Conservation (phyloP, 345 rosid genomes). For the Crucihimalaya himalaica region DNA sequence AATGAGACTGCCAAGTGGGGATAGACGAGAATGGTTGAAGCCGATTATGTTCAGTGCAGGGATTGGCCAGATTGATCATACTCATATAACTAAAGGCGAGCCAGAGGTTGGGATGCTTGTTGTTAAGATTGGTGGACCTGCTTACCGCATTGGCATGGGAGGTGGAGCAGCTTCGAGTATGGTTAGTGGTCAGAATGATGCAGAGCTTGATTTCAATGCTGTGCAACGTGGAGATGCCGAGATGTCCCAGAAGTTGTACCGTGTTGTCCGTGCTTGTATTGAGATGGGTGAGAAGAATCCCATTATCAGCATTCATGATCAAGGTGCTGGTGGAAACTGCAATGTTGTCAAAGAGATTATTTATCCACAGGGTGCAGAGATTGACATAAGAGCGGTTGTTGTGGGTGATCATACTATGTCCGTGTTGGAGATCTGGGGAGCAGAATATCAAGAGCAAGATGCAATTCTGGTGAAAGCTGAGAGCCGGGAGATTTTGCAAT, state of each 20-base stretch:
- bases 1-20: slow-evolving; percentile 91
- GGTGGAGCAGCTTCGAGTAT: slow-evolving; percentile 99
- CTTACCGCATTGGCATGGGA: slow-evolving; percentile 96
- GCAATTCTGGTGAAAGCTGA: slow-evolving; percentile 90
- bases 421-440: slow-evolving; percentile 96
- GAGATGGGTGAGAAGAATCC: slow-evolving; percentile 95
- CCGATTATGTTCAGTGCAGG: slow-evolving; percentile 98
- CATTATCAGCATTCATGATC: slow-evolving; percentile 93
- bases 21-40: slow-evolving; percentile 94
- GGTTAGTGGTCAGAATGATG: slow-evolving; percentile 98
- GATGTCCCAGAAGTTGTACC: slow-evolving; percentile 93
- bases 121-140: slow-evolving; percentile 98
- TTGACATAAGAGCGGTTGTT: slow-evolving; percentile 74
- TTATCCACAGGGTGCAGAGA: slow-evolving; percentile 87
- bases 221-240: slow-evolving; percentile 98
- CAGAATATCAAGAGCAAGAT: slow-evolving; percentile 98
- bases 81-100: slow-evolving; percentile 76
- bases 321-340: slow-evolving; percentile 98
- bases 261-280: slow-evolving; percentile 85
- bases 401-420: slow-evolving; percentile 97
- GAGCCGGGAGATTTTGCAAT: slow-evolving; percentile 63
- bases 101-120: slow-evolving; percentile 92
- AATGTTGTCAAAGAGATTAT: slow-evolving; percentile 97
- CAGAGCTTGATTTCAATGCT: slow-evolving; percentile 96
- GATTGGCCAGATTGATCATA: slow-evolving; percentile 92